These are phyloP conservation scores for Globisporangium nunn DNA, from an alignment of 352 stramenopile genomes.

Conservation along the genomic window DNA sequence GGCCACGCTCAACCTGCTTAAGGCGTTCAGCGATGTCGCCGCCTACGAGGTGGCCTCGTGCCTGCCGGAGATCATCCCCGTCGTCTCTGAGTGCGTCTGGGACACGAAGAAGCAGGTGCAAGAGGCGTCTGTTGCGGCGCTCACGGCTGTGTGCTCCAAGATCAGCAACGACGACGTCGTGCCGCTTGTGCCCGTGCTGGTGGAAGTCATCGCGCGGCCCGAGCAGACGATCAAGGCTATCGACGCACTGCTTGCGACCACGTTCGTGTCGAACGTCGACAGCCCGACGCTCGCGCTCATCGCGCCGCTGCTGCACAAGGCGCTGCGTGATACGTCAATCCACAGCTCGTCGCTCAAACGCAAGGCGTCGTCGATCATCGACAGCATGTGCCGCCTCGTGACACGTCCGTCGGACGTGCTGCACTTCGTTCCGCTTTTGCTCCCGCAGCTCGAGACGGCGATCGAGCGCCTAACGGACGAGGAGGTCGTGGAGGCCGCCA, in stretches of 20 bases:
- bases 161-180: too few species aligned
- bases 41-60: slow-evolving; percentile 56
- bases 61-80: too few species aligned
- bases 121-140: too few species aligned
- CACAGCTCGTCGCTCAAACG: slow-evolving; percentile 60
- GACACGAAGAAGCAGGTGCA: too few species aligned
- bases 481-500: too few species aligned
- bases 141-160: too few species aligned
- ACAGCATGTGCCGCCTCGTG: too few species aligned
- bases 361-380: neutral
- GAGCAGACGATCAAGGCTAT: slow-evolving; percentile 32
- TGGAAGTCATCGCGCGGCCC: slow-evolving; percentile 26
- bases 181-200: too few species aligned
- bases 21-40: slow-evolving; percentile 57
- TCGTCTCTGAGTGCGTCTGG: too few species aligned
- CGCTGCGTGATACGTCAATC: slow-evolving; percentile 79
- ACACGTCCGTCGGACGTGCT: slow-evolving; percentile 20
- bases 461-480: slow-evolving; percentile 88
- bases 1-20: slow-evolving; percentile 71
- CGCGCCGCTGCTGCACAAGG: slow-evolving; percentile 24
- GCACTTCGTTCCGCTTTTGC: too few species aligned
- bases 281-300: too few species aligned
- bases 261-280: too few species aligned
- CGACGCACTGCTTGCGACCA: slow-evolving; percentile 25
- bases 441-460: slow-evolving; percentile 85